phyloP scores from a whole-genome alignment of 805 yeast genomes.

The Lipomyces kockii region DNA sequence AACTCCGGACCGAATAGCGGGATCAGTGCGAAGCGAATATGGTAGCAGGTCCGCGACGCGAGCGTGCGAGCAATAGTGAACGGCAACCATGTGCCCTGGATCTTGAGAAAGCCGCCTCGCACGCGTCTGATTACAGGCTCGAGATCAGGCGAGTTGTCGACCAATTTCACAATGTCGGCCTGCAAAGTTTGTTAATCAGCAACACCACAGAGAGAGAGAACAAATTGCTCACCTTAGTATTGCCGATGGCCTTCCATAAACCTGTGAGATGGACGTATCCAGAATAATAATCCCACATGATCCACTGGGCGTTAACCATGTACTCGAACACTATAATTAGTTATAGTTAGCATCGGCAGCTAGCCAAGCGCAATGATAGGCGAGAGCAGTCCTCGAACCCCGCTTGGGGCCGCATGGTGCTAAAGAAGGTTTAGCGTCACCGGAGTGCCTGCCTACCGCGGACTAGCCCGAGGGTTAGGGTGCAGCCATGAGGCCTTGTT shows the following conservation, averaged over 20 bases:
- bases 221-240: conserved; percentile 51
- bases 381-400: too few relatives aligned
- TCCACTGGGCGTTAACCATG: conserved; percentile 68
- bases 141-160: conserved; percentile 66
- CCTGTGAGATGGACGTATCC: conserved; percentile 90
- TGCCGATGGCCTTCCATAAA: conserved; percentile 77
- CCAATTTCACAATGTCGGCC: conserved; percentile 74
- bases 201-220: background rate
- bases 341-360: too few relatives aligned
- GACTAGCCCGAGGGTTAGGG: background rate
- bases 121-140: conserved; percentile 70
- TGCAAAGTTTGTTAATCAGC: background rate
- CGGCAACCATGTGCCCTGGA: conserved; percentile 95
- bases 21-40: conserved; percentile 71
- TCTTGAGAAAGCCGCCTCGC: conserved; percentile 87
- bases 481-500: too few relatives aligned
- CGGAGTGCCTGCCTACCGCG: background rate
- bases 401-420: conserved; percentile 47
- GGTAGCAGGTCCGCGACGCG: conserved; percentile 76
- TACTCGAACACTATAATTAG: conserved; percentile 70
- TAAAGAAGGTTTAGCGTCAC: background rate
- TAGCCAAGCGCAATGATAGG: too few relatives aligned
- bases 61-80: conserved; percentile 66
- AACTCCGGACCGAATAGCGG: conserved; percentile 81
- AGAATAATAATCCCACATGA: conserved; percentile 83